Base-by-base conservation (phyloP, 441 rosid species). In the Eutrema salsugineum region DNA sequence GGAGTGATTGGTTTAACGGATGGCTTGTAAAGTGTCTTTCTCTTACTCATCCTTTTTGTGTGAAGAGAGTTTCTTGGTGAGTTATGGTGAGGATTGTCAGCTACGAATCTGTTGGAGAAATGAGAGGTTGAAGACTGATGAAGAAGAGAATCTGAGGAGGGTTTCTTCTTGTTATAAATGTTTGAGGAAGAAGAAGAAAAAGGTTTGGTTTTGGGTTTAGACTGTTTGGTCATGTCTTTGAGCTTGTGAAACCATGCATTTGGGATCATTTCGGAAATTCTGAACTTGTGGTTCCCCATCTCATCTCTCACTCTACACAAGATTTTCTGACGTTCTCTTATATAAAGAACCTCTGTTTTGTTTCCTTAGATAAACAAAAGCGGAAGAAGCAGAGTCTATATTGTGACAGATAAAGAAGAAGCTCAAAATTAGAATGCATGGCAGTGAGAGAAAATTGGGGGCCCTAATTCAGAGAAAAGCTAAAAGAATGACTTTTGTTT, bases 201-300 rank as follows among this genome's bases (percentile, higher is more conserved):
- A 33, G 79, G 43, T 57, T 64, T 75, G 53, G 6, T 30, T 19
- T 61, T 63, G 27, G 39, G 73, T 77, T 79, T 83, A 68, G 79
- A 55, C 61, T 33, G 65, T 66, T 66, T 84, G 55, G 82, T 66
- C 84, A 83, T 80, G 72, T 84, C 85, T 75, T 80, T 88, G 77
- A 86, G 90, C 80, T 83, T 88, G 66, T 80, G 80, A 63, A 88
- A 79, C 90, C 93, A 88, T 78, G 85, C 76, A 80, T 82, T 84
- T 63, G 93, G 87, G 19, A 88, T 78, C 87, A 88, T 91, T 54
- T 89, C 91, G 60, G 91, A 86, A 49, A 86, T 46, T 69, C 62
- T 88, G 75, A 86, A 88, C 75, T 76, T 82, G 85, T 79, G 30
- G 43, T 82, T 88, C 39, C 90, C 83, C 93, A 88, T 88, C 33